Evolutionary conservation across 2,329 filamentous ascomycete species (phyloP).

Genomic region (Macroventuria anomochaeta): DNA sequence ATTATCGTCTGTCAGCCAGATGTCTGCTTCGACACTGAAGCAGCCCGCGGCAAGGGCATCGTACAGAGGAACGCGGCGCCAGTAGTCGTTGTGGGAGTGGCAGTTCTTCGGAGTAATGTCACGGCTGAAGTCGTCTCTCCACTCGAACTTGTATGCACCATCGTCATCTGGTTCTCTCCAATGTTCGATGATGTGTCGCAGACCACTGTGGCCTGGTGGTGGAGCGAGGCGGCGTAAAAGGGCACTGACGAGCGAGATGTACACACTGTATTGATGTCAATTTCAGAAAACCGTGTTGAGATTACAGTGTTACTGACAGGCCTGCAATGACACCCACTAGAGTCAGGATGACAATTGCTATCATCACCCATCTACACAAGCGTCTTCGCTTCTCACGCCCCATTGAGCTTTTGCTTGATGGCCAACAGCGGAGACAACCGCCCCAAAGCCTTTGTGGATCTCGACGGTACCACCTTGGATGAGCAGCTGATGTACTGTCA

Average conservation of each 20-base stretch:
- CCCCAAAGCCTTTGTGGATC: not conserved
- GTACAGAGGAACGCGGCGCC: slow-evolving; percentile 50
- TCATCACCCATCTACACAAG: slow-evolving; percentile 13
- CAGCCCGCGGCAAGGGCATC: slow-evolving; percentile 50
- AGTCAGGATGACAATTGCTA: slow-evolving; percentile 16
- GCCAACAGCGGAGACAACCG: not conserved
- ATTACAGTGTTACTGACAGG: slow-evolving; percentile 19
- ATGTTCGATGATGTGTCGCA: slow-evolving; percentile 31
- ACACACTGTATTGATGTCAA: slow-evolving; percentile 29
- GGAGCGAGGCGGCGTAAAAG: slow-evolving; percentile 32
- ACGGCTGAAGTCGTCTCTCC: slow-evolving; percentile 49
- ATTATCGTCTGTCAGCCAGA: slow-evolving; percentile 34
- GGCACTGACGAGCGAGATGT: slow-evolving; percentile 30
- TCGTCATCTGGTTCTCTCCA: slow-evolving; percentile 36
- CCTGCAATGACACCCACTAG: slow-evolving; percentile 28
- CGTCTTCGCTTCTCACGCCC: slow-evolving; percentile 8
- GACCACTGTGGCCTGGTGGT: slow-evolving; percentile 26
- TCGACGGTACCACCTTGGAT: not conserved
- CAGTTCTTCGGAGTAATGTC: slow-evolving; percentile 46
- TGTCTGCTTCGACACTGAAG: slow-evolving; percentile 42
- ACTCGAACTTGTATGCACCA: slow-evolving; percentile 32
- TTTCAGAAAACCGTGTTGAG: too few species aligned
- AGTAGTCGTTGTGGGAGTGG: slow-evolving; percentile 56
- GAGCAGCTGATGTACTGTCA: not conserved
- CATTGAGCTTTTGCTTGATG: not conserved